Base-by-base conservation (phyloP, 2,329 filamentous ascomycete species). In the Aspergillus sp. region DNA sequence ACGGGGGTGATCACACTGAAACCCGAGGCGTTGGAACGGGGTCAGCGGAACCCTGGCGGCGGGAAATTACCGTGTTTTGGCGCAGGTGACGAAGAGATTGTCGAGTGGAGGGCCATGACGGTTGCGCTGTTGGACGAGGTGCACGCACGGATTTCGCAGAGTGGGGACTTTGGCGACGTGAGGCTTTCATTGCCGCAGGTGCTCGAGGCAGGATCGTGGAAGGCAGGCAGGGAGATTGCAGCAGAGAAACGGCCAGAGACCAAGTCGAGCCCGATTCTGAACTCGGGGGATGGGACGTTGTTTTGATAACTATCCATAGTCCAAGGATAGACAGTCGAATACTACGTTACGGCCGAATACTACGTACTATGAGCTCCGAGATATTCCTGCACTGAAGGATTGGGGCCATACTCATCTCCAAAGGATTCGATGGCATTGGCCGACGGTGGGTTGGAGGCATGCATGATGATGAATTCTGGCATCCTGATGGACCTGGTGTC, bases 81-180 rank as follows among this genome's bases (percentile, higher is more conserved):
- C 60, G 81, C 83, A 0, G 77, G 80, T 12, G 83, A 86, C 57
- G 84, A 87, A 63, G 84, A 85, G 2, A 80, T 87, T 48, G 85
- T 88, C 0, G 85, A 88, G 67, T 88, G 85, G 86, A 77, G 86
- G n/a, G 85, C 83, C 8, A 80, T 85, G 58, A 88, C 86, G 0
- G 79, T 88, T 6, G 84, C 83, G 0, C 76, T 88, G 56, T 74
- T 88, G 2, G 85, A 88, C 64, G 72, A 74, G 59, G 72, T 88
- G 40, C 80, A 80, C 55, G 64, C 61, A 2, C 80, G 83, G 49
- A 80, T 86, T 37, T 80, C 83, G 5, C 58, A 67, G 11, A 64
- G 65, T 3, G 72, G 77, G 49, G 67, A 67, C 6, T 55, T 73
- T 12, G 60, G 76, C 56, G 71, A 74, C 2, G 65, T 76, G 4